Conservation (phyloP, 352 stramenopile species). For the Globisporangium nunn region DNA sequence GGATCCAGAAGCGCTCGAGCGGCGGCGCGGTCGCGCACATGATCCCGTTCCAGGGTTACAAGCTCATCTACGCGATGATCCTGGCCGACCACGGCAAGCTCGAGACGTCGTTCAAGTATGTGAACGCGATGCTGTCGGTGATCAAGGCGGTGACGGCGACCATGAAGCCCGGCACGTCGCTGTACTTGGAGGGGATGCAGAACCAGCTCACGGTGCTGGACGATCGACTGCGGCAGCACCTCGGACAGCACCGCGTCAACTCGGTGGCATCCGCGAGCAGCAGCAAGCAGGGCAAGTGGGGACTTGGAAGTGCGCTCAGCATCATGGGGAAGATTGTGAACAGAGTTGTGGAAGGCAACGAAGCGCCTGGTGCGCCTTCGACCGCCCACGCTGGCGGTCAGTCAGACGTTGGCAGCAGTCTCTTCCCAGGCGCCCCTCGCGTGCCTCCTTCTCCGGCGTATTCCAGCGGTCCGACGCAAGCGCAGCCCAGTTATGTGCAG, state of each 20-base stretch:
- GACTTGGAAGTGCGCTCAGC: slow-evolving; percentile 66
- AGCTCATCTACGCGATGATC: slow-evolving; percentile 85
- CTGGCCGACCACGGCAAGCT: slow-evolving; percentile 79
- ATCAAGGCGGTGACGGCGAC: slow-evolving; percentile 65
- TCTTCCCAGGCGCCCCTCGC: slow-evolving; percentile 31
- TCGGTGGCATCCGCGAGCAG: slow-evolving; percentile 42
- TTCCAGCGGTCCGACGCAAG: slow-evolving; percentile 7
- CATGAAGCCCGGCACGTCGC: slow-evolving; percentile 77
- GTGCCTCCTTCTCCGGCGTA: slow-evolving; percentile 14
- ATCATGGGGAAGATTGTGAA: slow-evolving; percentile 88
- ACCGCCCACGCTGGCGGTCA: slow-evolving; percentile 1
- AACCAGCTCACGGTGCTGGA: slow-evolving; percentile 83
- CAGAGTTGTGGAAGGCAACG: slow-evolving; percentile 71
- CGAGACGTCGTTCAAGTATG: slow-evolving; percentile 82
- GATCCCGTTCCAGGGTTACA: slow-evolving; percentile 87
- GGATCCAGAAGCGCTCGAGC: slow-evolving; percentile 61
- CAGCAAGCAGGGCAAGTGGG: slow-evolving; percentile 69
- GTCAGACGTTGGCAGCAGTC: slow-evolving; percentile 16
- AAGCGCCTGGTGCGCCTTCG: slow-evolving; percentile 19
- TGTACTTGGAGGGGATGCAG: slow-evolving; percentile 86
- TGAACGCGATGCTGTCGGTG: slow-evolving; percentile 78
- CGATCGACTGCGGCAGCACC: slow-evolving; percentile 77
- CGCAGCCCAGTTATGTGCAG: background rate
- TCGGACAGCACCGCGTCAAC: slow-evolving; percentile 69
- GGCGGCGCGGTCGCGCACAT: slow-evolving; percentile 36